Evolutionary conservation across 1,139 yeast species (phyloP), one percentile per base, ranked within the genome.

Genomic region (Pichia sp.): DNA sequence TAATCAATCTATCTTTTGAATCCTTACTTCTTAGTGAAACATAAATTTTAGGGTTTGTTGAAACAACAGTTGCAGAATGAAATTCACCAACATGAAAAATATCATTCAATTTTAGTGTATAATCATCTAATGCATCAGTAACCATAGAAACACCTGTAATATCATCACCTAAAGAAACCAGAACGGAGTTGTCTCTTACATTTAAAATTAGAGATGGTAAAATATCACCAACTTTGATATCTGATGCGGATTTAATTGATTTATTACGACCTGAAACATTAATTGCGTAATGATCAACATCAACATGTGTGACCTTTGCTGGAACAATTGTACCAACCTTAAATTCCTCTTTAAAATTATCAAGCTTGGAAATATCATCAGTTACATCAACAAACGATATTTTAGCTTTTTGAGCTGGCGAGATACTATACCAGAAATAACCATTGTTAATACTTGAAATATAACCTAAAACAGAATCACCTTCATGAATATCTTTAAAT

Each of bases 81-180:
- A 81, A 74, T 55, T 81, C 82, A 58, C 83, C 83, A 14, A 73
- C 68, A 34, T 74, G 70, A 66, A 75, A 88, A 1, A 72, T 74
- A n/a, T 74, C 75, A 19, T 73, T 74, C 52, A 85, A 70, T 46
- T 80, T 74, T 31, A 75, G 73, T 33, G 81, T 73, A 65, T 81
- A 88, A 62, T 88, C 86, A 61, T 85, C 80, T 58, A 87, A 73
- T 18, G 95, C 90, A 67, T 90, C 96, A 5, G 95, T 84, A 48
- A 84, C 76, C 65, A 74, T 83, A 5, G 90, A 80, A 57, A 83
- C 75, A 33, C 89, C 96, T 52, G 76, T 73, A 22, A 84, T 73
- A 46, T 74, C 74, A 36, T 75, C 75, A 25, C 88, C 87, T 45
- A 88, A 69, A 58, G 84, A 87, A 46, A 87, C 84, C 55, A 87